These are phyloP conservation scores for Tubosaeta brunneosetosa DNA, from an alignment of 768 basidiomycete genomes.

Conservation along the genomic window DNA sequence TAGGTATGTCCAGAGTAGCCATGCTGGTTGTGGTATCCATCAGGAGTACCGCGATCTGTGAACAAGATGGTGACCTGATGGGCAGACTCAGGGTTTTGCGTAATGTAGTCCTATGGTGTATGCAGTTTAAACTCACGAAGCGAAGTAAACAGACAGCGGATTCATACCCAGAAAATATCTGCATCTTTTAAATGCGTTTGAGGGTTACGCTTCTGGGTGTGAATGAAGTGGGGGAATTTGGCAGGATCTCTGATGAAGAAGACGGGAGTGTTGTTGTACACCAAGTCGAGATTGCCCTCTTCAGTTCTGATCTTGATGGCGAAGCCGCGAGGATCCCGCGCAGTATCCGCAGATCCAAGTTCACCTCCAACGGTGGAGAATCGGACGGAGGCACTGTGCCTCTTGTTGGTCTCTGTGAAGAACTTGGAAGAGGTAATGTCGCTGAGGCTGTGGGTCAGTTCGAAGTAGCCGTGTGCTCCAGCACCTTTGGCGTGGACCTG, in stretches of 20 bases:
- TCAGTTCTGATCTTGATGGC: conserved; percentile 85
- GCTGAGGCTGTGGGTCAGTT: conserved; percentile 79
- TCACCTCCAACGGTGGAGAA: conserved; percentile 96
- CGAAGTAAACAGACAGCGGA: neutral
- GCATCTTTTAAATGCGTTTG: conserved; percentile 88
- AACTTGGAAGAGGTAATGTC: conserved; percentile 73
- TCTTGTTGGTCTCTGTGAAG: conserved; percentile 61
- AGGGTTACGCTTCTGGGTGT: conserved; percentile 89
- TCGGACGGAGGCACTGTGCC: conserved; percentile 71
- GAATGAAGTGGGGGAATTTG: conserved; percentile 93
- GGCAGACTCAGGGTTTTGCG: conserved; percentile 83
- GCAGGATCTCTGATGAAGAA: conserved; percentile 86
- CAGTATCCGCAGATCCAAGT: conserved; percentile 84
- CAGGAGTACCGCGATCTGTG: conserved; percentile 93
- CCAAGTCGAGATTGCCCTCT: conserved; percentile 90
- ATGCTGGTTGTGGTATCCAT: conserved; percentile 82
- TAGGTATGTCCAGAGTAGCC: conserved; percentile 93
- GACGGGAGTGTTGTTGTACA: conserved; percentile 89
- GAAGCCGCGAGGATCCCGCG: conserved; percentile 92
- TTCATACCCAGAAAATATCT: conserved; percentile 73
- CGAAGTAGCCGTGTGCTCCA: conserved; percentile 91
- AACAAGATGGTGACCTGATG: conserved; percentile 88
- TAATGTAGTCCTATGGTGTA: conserved; percentile 70
- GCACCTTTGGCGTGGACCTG: conserved; percentile 91
- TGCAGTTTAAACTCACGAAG: neutral